These are phyloP conservation scores for Penicillium psychrofluorescens DNA, from an alignment of 495 filamentous ascomycete species.

Conservation along the genomic window DNA sequence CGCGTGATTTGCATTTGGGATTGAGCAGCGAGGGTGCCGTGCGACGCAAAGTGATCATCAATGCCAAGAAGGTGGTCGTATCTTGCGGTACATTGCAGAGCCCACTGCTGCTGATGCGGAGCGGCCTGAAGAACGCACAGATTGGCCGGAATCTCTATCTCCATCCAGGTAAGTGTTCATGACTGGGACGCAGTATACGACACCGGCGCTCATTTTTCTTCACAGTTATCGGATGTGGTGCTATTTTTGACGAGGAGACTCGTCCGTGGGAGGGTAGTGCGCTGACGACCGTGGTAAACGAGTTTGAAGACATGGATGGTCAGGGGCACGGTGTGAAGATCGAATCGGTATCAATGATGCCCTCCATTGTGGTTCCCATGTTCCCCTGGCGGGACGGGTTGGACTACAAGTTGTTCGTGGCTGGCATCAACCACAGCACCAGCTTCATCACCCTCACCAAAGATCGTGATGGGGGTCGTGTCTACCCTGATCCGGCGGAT, in stretches of 20 bases:
- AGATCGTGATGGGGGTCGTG: conserved; percentile 64
- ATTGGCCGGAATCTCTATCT: conserved; percentile 80
- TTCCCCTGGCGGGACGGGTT: conserved; percentile 58
- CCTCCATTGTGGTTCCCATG: conserved; percentile 46
- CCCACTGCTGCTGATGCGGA: conserved; percentile 68
- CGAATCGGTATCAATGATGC: conserved; percentile 63
- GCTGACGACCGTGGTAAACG: conserved; percentile 67
- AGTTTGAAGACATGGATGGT: conserved; percentile 76
- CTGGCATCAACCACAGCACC: conserved; percentile 55
- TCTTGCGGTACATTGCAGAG: conserved; percentile 66
- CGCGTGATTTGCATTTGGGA: conserved; percentile 55
- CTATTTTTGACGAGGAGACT: conserved; percentile 56
- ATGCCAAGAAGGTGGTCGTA: conserved; percentile 76
- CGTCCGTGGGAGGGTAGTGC: conserved; percentile 75
- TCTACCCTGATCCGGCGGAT: conserved; percentile 66
- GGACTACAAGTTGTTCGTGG: conserved; percentile 58
- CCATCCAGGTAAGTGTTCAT: conserved; percentile 53
- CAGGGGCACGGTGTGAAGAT: conserved; percentile 80
- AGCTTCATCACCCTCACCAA: conserved; percentile 63
- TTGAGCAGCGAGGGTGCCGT: conserved; percentile 40
- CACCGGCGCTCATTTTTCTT: conserved; percentile 4
- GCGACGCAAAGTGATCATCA: conserved; percentile 56
- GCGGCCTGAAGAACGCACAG: conserved; percentile 66
- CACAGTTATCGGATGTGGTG: conserved; percentile 47
- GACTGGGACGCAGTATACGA: neutral